Base-by-base conservation (phyloP, 768 basidiomycete genomes). In the Mrakia frigida region DNA sequence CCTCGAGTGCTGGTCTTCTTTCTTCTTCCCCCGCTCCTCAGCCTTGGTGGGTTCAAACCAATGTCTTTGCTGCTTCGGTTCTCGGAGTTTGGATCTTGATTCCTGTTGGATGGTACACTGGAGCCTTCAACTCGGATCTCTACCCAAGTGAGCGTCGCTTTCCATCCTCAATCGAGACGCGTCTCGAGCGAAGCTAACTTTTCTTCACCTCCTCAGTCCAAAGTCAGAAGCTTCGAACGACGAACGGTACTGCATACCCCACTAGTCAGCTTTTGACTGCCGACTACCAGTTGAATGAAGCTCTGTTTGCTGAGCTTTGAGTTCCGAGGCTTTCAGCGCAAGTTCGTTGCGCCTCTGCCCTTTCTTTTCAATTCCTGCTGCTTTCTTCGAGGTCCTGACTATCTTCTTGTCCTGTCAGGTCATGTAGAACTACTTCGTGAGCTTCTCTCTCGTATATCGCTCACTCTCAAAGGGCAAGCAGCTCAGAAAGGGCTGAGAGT, bases 51-150 rank as follows among this genome's bases (percentile, higher is more conserved):
- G 43, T 43, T 21, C 21, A 43, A 10, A 69, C 37, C 3, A 72
- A 72, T 37, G 13, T 33, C n/a, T 28, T 72, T 10, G 71, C 46
- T 11, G 71, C 71, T 28, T 53, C 31, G 5, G 39, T 72, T 23
- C 23, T 72, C n/a, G 46, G 71, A 13, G 39, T 33, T 9, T 72
- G 71, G 71, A 53, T 72, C 35, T 31, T 72, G 46, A 72, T 72
- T 52, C 71, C 71, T 16, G 33, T 72, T 52, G 50, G 71, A 46
- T 60, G 53, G 52, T 53, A 53, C 52, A 53, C 52, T 53, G 52
- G 52, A 53, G 52, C 52, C 6, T 53, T 53, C 52, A 14, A 53
- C 52, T 53, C 52, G 25, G 52, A 53, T 23, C 7, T 53, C 2
- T 53, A 16, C 25, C 52, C 52, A 23, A 53, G 52, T 53, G 52